phyloP scores from a whole-genome alignment of 345 rosid genomes.

The Crucihimalaya himalaica region DNA sequence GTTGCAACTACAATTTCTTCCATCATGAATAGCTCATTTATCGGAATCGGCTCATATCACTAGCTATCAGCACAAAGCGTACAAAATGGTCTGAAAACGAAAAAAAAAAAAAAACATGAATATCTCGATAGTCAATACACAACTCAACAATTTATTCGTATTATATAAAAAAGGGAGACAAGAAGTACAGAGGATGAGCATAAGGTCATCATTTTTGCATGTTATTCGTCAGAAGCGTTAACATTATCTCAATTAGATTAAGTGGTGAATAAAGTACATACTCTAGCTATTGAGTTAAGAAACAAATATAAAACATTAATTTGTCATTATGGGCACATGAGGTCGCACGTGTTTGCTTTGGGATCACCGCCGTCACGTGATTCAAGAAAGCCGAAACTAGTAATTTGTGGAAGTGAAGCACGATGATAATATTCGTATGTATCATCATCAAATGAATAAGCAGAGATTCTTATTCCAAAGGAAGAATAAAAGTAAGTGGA shows the following conservation, averaged over 20 bases:
- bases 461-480: conserved; percentile 20
- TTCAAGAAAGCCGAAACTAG: conserved; percentile 29
- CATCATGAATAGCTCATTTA: no score
- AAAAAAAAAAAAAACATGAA: not conserved
- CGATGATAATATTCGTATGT: conserved; percentile 34
- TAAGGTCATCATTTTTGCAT: conserved; percentile 38
- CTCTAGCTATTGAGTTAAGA: conserved; percentile 23
- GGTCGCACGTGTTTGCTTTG: conserved; percentile 45
- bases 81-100: not conserved
- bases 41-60: not conserved
- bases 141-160: conserved; percentile 4
- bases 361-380: conserved; percentile 45
- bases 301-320: conserved; percentile 3
- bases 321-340: conserved; percentile 42
- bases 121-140: not conserved
- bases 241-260: conserved; percentile 33
- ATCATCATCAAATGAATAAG: conserved; percentile 22
- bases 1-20: no score
- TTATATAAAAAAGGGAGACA: conserved; percentile 24
- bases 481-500: conserved; percentile 20
- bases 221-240: conserved; percentile 37
- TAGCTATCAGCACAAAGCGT: not conserved
- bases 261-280: conserved; percentile 24
- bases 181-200: conserved; percentile 38
- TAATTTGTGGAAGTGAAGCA: conserved; percentile 17